Percentiles rank a stretch among this genome's conserved stretches.
phyloP scores from a whole-genome alignment of 371 early-diverging fungal species.

The Actinomucor elegans region DNA sequence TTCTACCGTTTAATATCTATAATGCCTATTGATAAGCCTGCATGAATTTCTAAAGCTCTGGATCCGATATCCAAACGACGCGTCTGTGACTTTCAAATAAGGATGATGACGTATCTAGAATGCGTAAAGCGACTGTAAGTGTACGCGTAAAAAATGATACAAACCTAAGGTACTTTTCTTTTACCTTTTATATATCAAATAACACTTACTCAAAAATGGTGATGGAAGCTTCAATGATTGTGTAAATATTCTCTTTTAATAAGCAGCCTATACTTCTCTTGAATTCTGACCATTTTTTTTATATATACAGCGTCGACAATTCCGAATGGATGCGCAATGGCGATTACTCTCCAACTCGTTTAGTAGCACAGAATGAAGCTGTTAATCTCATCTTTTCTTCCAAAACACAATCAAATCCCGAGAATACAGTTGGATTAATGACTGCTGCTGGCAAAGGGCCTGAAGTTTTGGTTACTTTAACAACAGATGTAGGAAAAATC shows the following conservation, averaged over 20 bases:
- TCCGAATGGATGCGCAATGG: slow-evolving; percentile 99
- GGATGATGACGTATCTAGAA: no score
- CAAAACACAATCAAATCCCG: slow-evolving; percentile 92
- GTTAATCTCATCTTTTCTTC: slow-evolving; percentile 89
- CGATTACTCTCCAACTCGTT: slow-evolving; percentile 95
- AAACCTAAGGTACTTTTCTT: no score
- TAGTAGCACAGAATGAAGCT: slow-evolving; percentile 95
- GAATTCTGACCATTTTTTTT: background rate
- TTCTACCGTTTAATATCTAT: no score
- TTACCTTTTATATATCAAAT: no score
- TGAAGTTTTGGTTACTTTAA: slow-evolving; percentile 92
- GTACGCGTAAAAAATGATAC: no score
- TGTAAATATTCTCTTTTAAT: slow-evolving; percentile 36
- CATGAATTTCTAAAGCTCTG: no score
- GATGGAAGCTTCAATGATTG: slow-evolving; percentile 65
- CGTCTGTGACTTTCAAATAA: no score
- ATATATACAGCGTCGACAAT: slow-evolving; percentile 83
- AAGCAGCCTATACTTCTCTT: background rate
- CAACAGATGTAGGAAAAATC: slow-evolving; percentile 89
- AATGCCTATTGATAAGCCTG: no score
- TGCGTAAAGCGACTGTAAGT: no score
- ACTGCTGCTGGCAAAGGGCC: slow-evolving; percentile 96
- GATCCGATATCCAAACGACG: no score
- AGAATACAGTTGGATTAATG: slow-evolving; percentile 96
- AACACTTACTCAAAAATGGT: slow-evolving; percentile 45